Evolutionary conservation across 2,329 filamentous ascomycete species (phyloP).

Genomic region (Colletotrichum spaethianum): DNA sequence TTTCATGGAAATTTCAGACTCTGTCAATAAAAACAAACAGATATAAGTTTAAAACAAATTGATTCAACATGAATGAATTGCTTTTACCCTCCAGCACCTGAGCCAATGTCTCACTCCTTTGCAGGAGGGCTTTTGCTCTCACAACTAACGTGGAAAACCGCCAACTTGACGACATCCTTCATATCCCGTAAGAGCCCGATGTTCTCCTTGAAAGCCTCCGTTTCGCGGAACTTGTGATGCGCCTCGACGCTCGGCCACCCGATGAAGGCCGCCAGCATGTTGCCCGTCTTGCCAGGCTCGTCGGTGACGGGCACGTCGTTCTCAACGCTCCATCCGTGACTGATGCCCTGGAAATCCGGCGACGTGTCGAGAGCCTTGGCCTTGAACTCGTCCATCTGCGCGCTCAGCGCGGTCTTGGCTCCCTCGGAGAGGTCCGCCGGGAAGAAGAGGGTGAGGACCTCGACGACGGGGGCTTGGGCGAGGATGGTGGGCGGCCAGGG

Average conservation of each 20-base stretch:
- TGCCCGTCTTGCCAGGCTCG: conserved; percentile 47
- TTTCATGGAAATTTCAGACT: too few relatives aligned
- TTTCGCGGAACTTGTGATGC: conserved; percentile 54
- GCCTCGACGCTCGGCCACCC: conserved; percentile 56
- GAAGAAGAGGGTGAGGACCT: conserved; percentile 40
- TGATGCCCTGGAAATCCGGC: conserved; percentile 6
- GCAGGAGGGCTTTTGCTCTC: background rate
- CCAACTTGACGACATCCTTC: conserved; percentile 8
- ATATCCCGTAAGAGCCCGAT: conserved; percentile 44
- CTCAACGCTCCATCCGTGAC: conserved; percentile 50
- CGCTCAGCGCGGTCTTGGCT: background rate
- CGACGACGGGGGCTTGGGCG: conserved; percentile 19
- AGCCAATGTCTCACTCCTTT: background rate
- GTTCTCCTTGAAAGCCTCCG: conserved; percentile 52
- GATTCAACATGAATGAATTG: too few relatives aligned
- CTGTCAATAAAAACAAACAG: too few relatives aligned
- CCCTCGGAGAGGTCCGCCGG: conserved; percentile 27
- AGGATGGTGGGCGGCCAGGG: conserved; percentile 14
- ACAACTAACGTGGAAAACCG: background rate
- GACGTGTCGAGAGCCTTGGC: conserved; percentile 33
- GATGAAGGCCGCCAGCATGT: conserved; percentile 48
- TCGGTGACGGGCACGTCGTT: conserved; percentile 49
- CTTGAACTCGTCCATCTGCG: conserved; percentile 31
- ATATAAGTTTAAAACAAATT: too few relatives aligned
- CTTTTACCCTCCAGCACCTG: too few relatives aligned